Evolutionary conservation across 148 eudicot genomes (phyloP).

Genomic region (Amaranthus hypochondriacus): DNA sequence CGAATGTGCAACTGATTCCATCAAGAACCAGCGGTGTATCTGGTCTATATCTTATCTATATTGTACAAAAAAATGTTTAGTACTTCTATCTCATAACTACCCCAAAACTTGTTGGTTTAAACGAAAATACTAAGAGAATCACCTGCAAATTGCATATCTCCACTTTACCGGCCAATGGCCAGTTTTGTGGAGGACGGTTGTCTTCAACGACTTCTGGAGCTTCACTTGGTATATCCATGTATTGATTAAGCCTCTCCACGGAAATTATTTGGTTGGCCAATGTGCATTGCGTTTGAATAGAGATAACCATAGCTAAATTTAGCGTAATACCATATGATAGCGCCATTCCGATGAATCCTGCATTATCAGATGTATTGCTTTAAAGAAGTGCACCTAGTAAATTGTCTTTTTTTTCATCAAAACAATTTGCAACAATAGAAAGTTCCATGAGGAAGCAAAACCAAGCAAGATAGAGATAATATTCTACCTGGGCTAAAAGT

Average conservation of each 20-base stretch:
- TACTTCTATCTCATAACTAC: not conserved
- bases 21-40: slow-evolving; percentile 74
- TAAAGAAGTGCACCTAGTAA: not conserved
- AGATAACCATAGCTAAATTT: slow-evolving; percentile 54
- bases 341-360: slow-evolving; percentile 93
- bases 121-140: not conserved
- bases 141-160: slow-evolving; percentile 76
- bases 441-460: not conserved
- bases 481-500: slow-evolving; percentile 69
- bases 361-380: slow-evolving; percentile 7
- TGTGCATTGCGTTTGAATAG: slow-evolving; percentile 71
- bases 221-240: slow-evolving; percentile 80
- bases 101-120: not conserved
- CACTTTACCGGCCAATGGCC: slow-evolving; percentile 75
- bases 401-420: no score
- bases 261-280: slow-evolving; percentile 71
- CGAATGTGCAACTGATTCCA: slow-evolving; percentile 74
- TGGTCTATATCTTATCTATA: slow-evolving; percentile 64
- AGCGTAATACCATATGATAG: slow-evolving; percentile 81
- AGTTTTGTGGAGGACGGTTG: slow-evolving; percentile 59
- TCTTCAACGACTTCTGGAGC: slow-evolving; percentile 72
- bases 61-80: slow-evolving; percentile 4
- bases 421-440: not conserved
- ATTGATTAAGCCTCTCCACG: slow-evolving; percentile 86
- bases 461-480: not conserved